These are phyloP conservation scores for Aspergillus luchuensis DNA, from an alignment of 2,329 filamentous ascomycete genomes.

Conservation along the genomic window DNA sequence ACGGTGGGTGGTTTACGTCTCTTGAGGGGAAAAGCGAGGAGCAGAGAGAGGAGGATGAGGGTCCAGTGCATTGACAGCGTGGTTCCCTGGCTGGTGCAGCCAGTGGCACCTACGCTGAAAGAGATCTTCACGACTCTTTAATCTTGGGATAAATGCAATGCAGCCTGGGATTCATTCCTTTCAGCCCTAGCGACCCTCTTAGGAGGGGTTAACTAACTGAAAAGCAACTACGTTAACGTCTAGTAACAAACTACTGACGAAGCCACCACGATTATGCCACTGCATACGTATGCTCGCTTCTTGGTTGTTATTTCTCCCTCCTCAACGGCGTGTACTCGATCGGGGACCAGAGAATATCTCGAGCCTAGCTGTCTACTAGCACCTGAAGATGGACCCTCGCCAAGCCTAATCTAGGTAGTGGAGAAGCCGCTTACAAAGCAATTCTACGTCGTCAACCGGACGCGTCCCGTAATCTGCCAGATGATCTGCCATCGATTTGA, in stretches of 20 bases:
- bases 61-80: not conserved
- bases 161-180: too few relatives aligned
- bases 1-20: not conserved
- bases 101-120: not conserved
- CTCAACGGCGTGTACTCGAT: too few relatives aligned
- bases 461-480: not conserved
- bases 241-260: too few relatives aligned
- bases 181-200: too few relatives aligned
- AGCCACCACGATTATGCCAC: too few relatives aligned
- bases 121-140: not conserved
- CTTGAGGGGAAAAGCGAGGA: not conserved
- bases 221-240: too few relatives aligned
- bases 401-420: not conserved
- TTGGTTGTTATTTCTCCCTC: too few relatives aligned
- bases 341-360: too few relatives aligned
- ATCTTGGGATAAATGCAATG: not conserved
- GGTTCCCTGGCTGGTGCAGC: not conserved
- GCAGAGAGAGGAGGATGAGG: not conserved
- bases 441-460: not conserved
- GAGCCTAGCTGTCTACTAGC: too few relatives aligned
- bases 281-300: too few relatives aligned
- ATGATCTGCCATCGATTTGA: not conserved
- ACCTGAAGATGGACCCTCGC: not conserved
- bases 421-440: not conserved
- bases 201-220: too few relatives aligned